These are phyloP conservation scores for Evernia prunastri DNA, from an alignment of 495 filamentous ascomycete species.

Conservation along the genomic window DNA sequence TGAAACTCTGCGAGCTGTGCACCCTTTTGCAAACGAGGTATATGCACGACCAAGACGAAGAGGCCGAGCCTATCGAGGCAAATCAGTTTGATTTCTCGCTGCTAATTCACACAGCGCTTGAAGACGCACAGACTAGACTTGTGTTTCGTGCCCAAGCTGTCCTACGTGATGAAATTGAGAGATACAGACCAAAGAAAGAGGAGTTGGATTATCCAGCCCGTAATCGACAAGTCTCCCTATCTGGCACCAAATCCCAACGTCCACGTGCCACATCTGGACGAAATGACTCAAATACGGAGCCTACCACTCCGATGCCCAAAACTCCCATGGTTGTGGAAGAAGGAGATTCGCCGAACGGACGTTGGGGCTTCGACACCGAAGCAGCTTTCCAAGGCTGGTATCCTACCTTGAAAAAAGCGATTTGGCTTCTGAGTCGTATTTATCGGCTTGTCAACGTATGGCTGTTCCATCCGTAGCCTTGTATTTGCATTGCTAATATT, in stretches of 20 bases:
- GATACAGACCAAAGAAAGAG: conserved; percentile 59
- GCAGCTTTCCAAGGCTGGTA: conserved; percentile 48
- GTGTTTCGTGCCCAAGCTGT: conserved; percentile 64
- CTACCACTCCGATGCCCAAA: conserved; percentile 45
- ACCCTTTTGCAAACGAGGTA: conserved; percentile 80
- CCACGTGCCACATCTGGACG: conserved; percentile 36
- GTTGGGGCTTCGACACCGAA: conserved; percentile 50
- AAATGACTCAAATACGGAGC: conserved; percentile 39
- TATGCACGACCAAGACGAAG: conserved; percentile 65
- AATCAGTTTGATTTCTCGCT: conserved; percentile 59
- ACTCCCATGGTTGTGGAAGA: conserved; percentile 46
- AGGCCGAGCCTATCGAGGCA: conserved; percentile 48
- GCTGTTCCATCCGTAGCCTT: conserved; percentile 31
- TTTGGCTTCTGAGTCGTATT: conserved; percentile 77
- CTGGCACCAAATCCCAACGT: conserved; percentile 41
- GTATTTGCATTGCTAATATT: background rate
- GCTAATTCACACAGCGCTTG: conserved; percentile 60
- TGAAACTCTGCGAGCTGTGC: conserved; percentile 76
- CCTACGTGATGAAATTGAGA: conserved; percentile 63
- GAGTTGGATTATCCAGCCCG: conserved; percentile 61
- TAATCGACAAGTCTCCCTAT: conserved; percentile 42
- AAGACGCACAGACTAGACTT: conserved; percentile 69
- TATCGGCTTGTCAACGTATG: conserved; percentile 75
- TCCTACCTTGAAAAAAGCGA: conserved; percentile 68
- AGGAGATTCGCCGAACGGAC: conserved; percentile 40